Base-by-base conservation (phyloP, 2,329 filamentous ascomycete species). In the Trichoderma sp. region DNA sequence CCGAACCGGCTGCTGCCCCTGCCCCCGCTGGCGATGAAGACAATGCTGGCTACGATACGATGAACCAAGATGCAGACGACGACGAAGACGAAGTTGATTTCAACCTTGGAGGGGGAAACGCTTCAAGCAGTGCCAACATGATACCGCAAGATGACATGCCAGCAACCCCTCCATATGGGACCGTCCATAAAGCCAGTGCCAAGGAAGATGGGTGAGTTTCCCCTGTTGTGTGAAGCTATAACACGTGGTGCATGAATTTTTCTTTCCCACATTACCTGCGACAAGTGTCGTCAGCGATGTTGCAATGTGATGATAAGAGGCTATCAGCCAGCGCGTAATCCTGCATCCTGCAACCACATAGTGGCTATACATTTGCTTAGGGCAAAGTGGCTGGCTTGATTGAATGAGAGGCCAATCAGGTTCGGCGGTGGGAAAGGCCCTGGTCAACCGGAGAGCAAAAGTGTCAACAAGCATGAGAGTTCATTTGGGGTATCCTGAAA, bases 161-260 rank as follows among this genome's bases (percentile, higher is more conserved):
- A 34, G 73, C 79, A 42, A 75, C 74, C 57, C 78, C 77, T 45
- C 74, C 75, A 3, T 77, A 78, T 39, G 78, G 79, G 67, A 75
- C 76, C 29, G 78, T 80, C 17, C 78, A 80, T 70, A 87, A 86
- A 69, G 88, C 91, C 70, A 90, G 89, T 69, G 92, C 94, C 72
- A 82, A 82, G 74, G 80, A 82, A 75, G 80, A 82, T 68, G 80
- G 80, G 80, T 82, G 76, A 81, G 80, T 81, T 68, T 70, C 27
- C 54, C 63, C 29, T 19, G 53, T 57, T 64, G 17, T 45, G 45
- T 53, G 48, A 52, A 10, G 17, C 17, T 19, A 19, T 27, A 54
- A 54, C 27, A 52, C 25, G 61, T 25, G 45, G 45, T 53, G 54
- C 48, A 60, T 60, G 34, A 59, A 9, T 35, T 34, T 22, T 45